Conservation (phyloP, 352 stramenopile species). For the Phytophthora sojae region DNA sequence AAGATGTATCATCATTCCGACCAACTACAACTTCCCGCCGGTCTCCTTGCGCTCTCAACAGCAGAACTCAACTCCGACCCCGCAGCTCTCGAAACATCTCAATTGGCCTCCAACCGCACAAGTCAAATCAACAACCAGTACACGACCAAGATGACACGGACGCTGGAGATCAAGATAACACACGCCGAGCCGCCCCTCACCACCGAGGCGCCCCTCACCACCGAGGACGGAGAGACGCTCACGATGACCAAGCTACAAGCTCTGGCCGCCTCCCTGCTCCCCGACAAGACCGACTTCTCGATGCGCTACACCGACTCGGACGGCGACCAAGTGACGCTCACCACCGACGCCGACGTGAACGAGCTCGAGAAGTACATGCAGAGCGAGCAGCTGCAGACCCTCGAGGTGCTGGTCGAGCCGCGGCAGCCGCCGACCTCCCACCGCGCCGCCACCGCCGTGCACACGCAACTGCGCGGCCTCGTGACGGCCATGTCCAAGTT, state of each 20-base stretch:
- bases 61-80: not conserved
- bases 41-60: not conserved
- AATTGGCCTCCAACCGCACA: constrained; percentile 29
- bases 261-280: constrained; percentile 12
- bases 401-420: constrained; percentile 41
- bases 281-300: constrained; percentile 17
- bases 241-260: constrained; percentile 36
- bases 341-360: constrained; percentile 50
- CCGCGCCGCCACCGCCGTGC: constrained; percentile 31
- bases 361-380: constrained; percentile 56
- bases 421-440: not conserved
- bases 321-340: constrained; percentile 57
- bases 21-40: not conserved
- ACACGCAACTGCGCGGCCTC: constrained; percentile 45
- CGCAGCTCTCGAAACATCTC: constrained; percentile 21
- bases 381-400: constrained; percentile 37
- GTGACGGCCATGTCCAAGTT: constrained; percentile 58
- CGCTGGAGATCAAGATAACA: constrained; percentile 36
- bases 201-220: constrained; percentile 32
- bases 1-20: not conserved
- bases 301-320: constrained; percentile 60
- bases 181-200: constrained; percentile 11
- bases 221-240: constrained; percentile 24
- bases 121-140: constrained; percentile 5
- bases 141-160: constrained; percentile 23